Percentiles rank a stretch among this genome's conserved stretches.
Conservation (phyloP, 768 basidiomycete species). For the Cystofilobasidium bisporidii region DNA sequence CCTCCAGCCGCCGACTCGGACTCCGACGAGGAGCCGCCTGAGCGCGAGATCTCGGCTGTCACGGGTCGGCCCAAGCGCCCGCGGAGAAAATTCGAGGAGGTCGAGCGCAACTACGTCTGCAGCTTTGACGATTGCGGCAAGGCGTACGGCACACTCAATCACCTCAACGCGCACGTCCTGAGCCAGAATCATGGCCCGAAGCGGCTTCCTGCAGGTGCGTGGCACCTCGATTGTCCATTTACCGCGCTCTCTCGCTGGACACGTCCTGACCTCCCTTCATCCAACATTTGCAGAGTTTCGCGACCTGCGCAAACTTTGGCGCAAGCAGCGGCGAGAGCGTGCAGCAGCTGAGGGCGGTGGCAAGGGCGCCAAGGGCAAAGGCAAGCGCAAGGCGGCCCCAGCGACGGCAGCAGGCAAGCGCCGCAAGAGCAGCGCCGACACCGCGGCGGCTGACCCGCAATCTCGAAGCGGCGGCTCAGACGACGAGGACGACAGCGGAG, state of each 20-base stretch:
- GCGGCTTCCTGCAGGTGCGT: constrained; percentile 77
- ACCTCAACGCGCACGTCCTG: constrained; percentile 94
- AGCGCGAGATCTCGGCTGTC: constrained; percentile 19
- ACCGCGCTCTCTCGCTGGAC: background rate
- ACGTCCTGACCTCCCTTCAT: background rate
- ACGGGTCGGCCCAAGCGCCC: constrained; percentile 22
- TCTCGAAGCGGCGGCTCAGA: background rate
- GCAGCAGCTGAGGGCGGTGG: constrained; percentile 31
- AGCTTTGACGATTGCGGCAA: constrained; percentile 50
- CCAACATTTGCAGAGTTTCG: constrained; percentile 76
- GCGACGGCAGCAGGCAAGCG: background rate
- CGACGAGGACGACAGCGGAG: background rate
- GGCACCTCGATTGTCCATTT: constrained; percentile 2
- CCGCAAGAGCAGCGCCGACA: background rate
- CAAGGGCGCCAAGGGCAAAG: background rate
- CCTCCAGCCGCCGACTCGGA: background rate
- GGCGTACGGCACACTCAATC: constrained; percentile 88
- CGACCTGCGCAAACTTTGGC: constrained; percentile 92
- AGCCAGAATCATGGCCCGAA: constrained; percentile 95
- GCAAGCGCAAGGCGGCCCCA: background rate
- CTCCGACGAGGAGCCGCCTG: background rate
- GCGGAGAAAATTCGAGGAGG: constrained; percentile 21
- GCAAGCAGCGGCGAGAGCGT: constrained; percentile 78
- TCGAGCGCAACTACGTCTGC: constrained; percentile 20
- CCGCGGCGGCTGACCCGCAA: background rate